These are phyloP conservation scores for Rhodotorula kratochvilovae DNA, from an alignment of 768 basidiomycete genomes.

Conservation along the genomic window DNA sequence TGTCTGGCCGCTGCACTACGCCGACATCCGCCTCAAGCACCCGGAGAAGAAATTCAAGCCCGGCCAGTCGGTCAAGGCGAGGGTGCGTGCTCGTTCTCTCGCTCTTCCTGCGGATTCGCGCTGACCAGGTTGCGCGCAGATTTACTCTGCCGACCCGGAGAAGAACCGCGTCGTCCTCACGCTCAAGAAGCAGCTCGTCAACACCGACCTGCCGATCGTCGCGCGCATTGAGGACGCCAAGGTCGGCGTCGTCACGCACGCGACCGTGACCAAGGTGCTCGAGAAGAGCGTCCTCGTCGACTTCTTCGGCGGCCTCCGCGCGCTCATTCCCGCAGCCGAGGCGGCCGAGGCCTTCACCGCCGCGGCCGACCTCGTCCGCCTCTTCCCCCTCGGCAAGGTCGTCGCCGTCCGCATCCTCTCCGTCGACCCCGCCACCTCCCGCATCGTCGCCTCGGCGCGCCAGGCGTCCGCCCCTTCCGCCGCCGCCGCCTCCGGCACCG, in stretches of 20 bases:
- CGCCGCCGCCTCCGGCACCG: conserved; percentile 59
- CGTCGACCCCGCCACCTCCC: conserved; percentile 57
- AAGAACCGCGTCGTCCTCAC: conserved; percentile 78
- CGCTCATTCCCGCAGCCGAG: conserved; percentile 72
- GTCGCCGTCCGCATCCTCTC: conserved; percentile 75
- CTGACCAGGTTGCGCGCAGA: conserved; percentile 47
- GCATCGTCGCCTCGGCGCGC: conserved; percentile 78
- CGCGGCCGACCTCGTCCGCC: conserved; percentile 49
- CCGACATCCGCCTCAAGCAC: conserved; percentile 84
- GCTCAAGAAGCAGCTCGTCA: conserved; percentile 81
- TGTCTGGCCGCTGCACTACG: conserved; percentile 94
- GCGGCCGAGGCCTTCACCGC: conserved; percentile 54
- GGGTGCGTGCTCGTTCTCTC: conserved; percentile 54
- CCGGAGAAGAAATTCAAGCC: conserved; percentile 84
- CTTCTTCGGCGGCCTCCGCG: conserved; percentile 83
- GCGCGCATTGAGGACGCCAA: conserved; percentile 63
- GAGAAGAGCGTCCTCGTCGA: conserved; percentile 79
- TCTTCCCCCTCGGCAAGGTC: conserved; percentile 74
- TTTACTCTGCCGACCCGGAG: conserved; percentile 74
- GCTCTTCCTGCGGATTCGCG: conserved; percentile 44
- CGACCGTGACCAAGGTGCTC: conserved; percentile 73
- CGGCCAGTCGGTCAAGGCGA: conserved; percentile 69
- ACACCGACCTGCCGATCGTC: conserved; percentile 69
- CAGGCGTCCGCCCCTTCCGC: conserved; percentile 58
- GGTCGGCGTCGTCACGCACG: conserved; percentile 69